Evolutionary conservation across 345 rosid genomes (phyloP), one percentile per base, ranked within the genome.

Genomic region (Populus pruinosa): DNA sequence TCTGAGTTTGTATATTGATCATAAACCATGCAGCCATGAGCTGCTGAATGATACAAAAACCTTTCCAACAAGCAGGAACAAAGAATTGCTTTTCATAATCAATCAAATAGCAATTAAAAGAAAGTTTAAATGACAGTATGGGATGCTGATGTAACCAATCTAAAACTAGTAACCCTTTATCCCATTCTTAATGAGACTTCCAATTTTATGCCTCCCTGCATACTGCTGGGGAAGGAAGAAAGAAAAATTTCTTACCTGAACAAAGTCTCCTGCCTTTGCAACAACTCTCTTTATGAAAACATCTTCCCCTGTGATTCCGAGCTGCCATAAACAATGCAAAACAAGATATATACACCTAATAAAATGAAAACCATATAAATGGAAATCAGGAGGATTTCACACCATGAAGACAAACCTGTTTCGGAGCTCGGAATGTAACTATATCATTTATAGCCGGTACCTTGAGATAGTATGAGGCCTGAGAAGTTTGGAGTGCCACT

Each of bases 261-360:
- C 86, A 9, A 20, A 41, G 63, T 85, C 88, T 67, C 88, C 88
- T 49, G 80, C 84, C 74, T 83, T 79, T 70, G 88, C 85, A 5
- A 86, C 83, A 75, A 79, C 62, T 82, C 86, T 79, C 77, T 86
- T 83, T 27, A 86, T 82, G 61, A 75, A 83, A 53, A 83, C 79
- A 18, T 74, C 83, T 38, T 77, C 83, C 41, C 77, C 78, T 47
- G 59, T 70, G 65, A 62, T 49, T 47, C 80, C 83, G 33, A 75
- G 71, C 50, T 77, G 81, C 80, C 70, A 72, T 44, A 67, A 36
- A 73, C 73, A 67, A 50, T 18, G 20, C 20, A 69, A 35, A 38
- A 73, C 21, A 63, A 75, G 2, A 76, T 6, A 12, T 64, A 50
- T 38, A 27, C 31, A 27, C 55, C 43, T 8, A 16, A 36, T 23